Percentiles rank a stretch among this genome's conserved stretches.
Conservation (phyloP, 2,329 filamentous ascomycete genomes). For the Aureobasidium uvarum region DNA sequence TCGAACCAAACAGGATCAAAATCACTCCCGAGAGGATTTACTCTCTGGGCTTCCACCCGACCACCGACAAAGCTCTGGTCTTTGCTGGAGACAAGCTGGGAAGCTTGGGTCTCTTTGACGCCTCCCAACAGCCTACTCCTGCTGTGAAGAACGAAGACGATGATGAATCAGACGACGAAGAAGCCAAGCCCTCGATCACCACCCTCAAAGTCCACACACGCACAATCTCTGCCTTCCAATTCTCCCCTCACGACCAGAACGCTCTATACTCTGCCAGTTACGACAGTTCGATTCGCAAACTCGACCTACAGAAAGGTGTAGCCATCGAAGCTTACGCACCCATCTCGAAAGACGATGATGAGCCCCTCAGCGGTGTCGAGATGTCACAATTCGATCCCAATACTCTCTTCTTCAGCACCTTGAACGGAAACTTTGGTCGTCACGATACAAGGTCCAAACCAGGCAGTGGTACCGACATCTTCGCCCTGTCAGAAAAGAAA, state of each 20-base stretch:
- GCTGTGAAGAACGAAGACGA: conserved; percentile 46
- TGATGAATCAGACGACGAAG: conserved; percentile 66
- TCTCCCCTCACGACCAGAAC: conserved; percentile 70
- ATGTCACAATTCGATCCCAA: conserved; percentile 69
- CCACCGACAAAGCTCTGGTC: conserved; percentile 76
- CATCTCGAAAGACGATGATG: conserved; percentile 63
- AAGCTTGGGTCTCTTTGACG: conserved; percentile 86
- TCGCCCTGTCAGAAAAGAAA: conserved; percentile 82
- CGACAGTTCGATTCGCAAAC: conserved; percentile 83
- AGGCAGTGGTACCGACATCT: conserved; percentile 58
- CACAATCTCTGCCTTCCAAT: conserved; percentile 82
- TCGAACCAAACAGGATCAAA: conserved; percentile 83
- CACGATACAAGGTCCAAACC: conserved; percentile 68
- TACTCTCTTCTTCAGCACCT: conserved; percentile 79
- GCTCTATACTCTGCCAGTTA: conserved; percentile 84
- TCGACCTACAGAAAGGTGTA: conserved; percentile 77
- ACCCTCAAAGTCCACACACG: conserved; percentile 87
- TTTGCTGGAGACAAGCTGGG: conserved; percentile 96
- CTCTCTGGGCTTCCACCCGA: conserved; percentile 83
- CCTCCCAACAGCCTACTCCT: conserved; percentile 62
- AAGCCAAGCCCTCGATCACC: conserved; percentile 73
- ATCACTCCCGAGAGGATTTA: conserved; percentile 75
- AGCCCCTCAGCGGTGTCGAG: conserved; percentile 81
- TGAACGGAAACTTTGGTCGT: conserved; percentile 75
- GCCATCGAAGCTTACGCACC: conserved; percentile 82